phyloP scores from a whole-genome alignment of 2,329 filamentous ascomycete genomes.

The Aspergillus niger region DNA sequence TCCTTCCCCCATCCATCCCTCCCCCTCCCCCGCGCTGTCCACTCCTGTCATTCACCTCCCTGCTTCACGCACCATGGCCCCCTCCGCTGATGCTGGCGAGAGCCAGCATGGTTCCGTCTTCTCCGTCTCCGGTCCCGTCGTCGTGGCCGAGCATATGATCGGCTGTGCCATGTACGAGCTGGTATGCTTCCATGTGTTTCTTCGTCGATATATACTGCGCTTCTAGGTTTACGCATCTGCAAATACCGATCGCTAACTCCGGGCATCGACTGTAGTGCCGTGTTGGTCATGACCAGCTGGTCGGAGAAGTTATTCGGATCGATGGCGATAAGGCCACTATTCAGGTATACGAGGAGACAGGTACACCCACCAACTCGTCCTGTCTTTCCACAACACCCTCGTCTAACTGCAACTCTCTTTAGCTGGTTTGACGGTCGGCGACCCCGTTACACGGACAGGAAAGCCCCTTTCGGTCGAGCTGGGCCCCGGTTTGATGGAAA shows the following conservation, averaged over 20 bases:
- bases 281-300: constrained; percentile 87
- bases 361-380: constrained; percentile 48
- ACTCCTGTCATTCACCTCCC: constrained; percentile 28
- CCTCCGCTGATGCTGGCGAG: constrained; percentile 49
- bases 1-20: constrained; percentile 25
- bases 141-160: constrained; percentile 97
- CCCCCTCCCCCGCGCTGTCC: constrained; percentile 23
- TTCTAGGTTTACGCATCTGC: not conserved
- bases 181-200: constrained; percentile 54
- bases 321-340: constrained; percentile 94
- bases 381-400: constrained; percentile 9
- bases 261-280: constrained; percentile 63
- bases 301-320: constrained; percentile 98
- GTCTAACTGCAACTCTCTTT: constrained; percentile 12
- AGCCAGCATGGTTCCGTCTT: constrained; percentile 66
- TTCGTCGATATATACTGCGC: constrained; percentile 4
- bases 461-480: constrained; percentile 98
- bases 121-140: constrained; percentile 81
- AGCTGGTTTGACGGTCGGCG: constrained; percentile 92
- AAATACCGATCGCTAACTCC: not conserved
- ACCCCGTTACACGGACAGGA: constrained; percentile 85
- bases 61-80: constrained; percentile 44
- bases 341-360: constrained; percentile 98
- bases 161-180: constrained; percentile 99
- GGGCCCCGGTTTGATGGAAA: constrained; percentile 94